Percentiles rank a stretch among this genome's conserved stretches.
Evolutionary conservation across 225 moss, liverwort and hornwort genomes (phyloP).

Genomic region (Neckera pumila): DNA sequence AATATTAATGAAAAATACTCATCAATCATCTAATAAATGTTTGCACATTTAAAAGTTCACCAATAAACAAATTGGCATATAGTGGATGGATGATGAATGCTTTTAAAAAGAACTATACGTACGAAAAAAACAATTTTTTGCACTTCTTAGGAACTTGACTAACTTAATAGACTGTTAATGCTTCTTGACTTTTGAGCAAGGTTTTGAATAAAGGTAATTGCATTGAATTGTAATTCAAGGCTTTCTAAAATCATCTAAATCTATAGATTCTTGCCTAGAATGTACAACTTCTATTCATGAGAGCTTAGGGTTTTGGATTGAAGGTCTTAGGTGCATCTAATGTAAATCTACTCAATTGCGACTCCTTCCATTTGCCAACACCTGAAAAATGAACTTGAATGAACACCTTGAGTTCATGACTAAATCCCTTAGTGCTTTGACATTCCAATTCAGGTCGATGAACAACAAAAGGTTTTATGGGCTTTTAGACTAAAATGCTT

Average conservation of each 20-base stretch:
- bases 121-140: neutral
- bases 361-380: rapidly evolving
- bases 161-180: neutral
- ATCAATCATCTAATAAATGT: rapidly evolving
- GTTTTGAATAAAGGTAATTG: neutral
- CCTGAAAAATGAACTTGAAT: neutral
- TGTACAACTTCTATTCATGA: neutral
- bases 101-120: neutral
- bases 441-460: rapidly evolving
- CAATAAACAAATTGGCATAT: neutral
- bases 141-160: neutral
- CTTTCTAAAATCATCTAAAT: neutral
- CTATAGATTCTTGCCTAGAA: neutral
- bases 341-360: rapidly evolving
- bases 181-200: neutral
- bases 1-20: neutral
- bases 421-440: rapidly evolving
- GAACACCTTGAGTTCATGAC: neutral
- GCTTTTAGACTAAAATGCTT: neutral
- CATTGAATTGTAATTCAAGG: neutral
- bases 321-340: neutral
- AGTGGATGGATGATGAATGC: neutral
- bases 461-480: rapidly evolving
- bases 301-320: rapidly evolving
- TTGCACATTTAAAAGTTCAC: neutral